Evolutionary conservation across 768 basidiomycete species (phyloP), one percentile per base, ranked within the genome.

Genomic region (Daedaleopsis nitida): DNA sequence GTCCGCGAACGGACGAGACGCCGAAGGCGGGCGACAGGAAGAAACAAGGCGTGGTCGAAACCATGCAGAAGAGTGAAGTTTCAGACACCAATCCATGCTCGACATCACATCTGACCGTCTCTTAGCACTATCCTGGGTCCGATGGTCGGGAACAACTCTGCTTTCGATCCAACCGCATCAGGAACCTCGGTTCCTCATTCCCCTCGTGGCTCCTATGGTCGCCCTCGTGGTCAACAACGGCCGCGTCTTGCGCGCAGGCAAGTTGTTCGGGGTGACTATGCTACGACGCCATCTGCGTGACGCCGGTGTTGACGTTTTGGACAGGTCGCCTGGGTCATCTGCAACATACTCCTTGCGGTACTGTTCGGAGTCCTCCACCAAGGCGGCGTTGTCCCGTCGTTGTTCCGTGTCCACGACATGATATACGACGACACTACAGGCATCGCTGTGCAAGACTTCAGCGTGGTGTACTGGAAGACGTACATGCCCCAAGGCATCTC

Each of bases 381-480:
- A 62, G 78, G 76, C 43, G 78, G 78, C 17, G 68, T 78, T n/a
- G 71, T 77, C n/a, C 78, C 72, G 6, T 78, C 77, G 24, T 69
- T 72, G 17, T 64, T 77, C 35, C 65, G 67, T 47, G 67, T 79
- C 8, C 74, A 75, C 56, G 70, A 70, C 10, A 60, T 76, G 27
- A 49, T 58, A 1, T 55, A 60, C 39, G 50, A 44, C 44, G 38
- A 38, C 3, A 3, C 38, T 2, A 14, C n/a, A n/a, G 43, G 38
- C 7, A 3, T 45, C 1, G 2, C n/a, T 1, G 23, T 42, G 13
- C 53, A 52, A 9, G 39, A 49, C 23, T 24, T 53, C 19, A 43
- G 58, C 43, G 12, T 60, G 8, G 58, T 76, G 19, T 78, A 75
- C 45, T 78, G 77, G 77, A 78, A 76, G 63, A 78, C 75, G 3